Conservation (phyloP, 129 eudicot species). For the Flaveria trinervia region DNA sequence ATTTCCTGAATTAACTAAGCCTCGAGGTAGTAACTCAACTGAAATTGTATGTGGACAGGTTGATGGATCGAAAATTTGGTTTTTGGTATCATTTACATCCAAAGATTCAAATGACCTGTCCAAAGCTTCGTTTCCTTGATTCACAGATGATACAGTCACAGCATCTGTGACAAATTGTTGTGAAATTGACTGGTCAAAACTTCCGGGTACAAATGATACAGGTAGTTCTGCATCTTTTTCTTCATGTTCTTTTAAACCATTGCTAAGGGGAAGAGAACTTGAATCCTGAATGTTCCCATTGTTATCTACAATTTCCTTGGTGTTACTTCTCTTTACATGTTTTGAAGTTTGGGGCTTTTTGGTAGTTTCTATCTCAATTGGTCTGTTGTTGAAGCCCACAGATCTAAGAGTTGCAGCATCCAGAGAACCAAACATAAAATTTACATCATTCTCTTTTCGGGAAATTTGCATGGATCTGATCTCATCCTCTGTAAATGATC, state of each 20-base stretch:
- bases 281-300: constrained; percentile 35
- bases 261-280: constrained; percentile 22
- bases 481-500: constrained; percentile 84
- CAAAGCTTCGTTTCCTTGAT: constrained; percentile 19
- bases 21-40: constrained; percentile 67
- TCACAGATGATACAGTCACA: constrained; percentile 30
- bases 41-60: constrained; percentile 37
- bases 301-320: constrained; percentile 31
- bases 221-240: constrained; percentile 35
- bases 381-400: constrained; percentile 42
- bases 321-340: constrained; percentile 27
- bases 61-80: constrained; percentile 20
- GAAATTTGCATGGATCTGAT: constrained; percentile 51
- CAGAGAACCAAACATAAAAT: constrained; percentile 64
- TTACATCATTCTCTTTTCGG: constrained; percentile 45
- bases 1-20: constrained; percentile 82
- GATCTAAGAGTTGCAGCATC: constrained; percentile 58
- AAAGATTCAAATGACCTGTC: constrained; percentile 34
- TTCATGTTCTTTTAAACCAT: constrained; percentile 37
- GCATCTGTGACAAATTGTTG: constrained; percentile 25
- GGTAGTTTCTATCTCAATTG: constrained; percentile 29
- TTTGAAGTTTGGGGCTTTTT: constrained; percentile 28
- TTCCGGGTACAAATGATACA: constrained; percentile 31
- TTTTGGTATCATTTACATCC: constrained; percentile 22
- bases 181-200: constrained; percentile 13